Evolutionary conservation across 805 yeast genomes (phyloP).

Genomic region (Yarrowia sp.): DNA sequence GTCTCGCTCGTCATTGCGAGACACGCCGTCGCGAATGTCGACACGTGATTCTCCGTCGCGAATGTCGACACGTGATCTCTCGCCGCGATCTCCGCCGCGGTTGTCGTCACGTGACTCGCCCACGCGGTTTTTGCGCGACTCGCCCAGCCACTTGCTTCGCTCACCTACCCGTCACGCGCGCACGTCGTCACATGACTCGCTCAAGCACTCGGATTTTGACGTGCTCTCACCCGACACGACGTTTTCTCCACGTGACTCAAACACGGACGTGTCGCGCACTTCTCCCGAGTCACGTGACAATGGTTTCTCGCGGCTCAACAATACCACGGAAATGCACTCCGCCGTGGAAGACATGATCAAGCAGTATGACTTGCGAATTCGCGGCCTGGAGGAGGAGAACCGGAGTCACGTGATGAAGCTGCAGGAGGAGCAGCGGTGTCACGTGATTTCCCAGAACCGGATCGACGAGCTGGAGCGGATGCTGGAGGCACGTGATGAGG

Average conservation of each 20-base stretch:
- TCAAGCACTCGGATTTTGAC: neutral
- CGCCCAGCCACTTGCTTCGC: no score
- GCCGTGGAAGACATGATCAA: slow-evolving; percentile 32
- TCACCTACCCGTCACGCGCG: neutral
- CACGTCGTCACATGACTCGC: slow-evolving; percentile 2
- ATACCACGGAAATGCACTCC: slow-evolving; percentile 26
- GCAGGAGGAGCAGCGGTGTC: neutral
- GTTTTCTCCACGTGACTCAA: slow-evolving; percentile 13
- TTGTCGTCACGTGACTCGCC: slow-evolving; percentile 5
- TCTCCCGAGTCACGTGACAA: slow-evolving; percentile 22
- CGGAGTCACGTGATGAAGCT: neutral
- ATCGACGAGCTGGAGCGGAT: neutral
- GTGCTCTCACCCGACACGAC: slow-evolving; percentile 14
- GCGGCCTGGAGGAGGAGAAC: neutral
- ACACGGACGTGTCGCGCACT: slow-evolving; percentile 11
- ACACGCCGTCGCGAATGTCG: neutral
- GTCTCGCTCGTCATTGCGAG: neutral
- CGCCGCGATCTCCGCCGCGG: neutral
- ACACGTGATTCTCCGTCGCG: neutral
- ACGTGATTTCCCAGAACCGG: neutral
- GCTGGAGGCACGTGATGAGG: neutral
- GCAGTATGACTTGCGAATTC: slow-evolving; percentile 28
- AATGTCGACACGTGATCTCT: neutral
- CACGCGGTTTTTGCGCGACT: neutral
- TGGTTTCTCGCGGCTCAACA: slow-evolving; percentile 5